Percentiles rank a stretch among this genome's conserved stretches.
phyloP scores from a whole-genome alignment of 495 filamentous ascomycete species.

The Halenospora varia region DNA sequence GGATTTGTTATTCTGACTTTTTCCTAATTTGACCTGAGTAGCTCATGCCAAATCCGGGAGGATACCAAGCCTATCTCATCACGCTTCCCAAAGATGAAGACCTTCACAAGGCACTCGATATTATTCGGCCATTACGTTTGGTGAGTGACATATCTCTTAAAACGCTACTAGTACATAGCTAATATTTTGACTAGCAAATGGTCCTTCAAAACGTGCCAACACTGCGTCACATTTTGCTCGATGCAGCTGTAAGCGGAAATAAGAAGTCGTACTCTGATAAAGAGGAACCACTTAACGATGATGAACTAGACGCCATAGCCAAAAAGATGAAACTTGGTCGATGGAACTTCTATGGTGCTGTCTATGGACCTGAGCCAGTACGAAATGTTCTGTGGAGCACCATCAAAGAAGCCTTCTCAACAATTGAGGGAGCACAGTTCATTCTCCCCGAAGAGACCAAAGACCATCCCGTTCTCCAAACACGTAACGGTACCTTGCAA shows the following conservation, averaged over 20 bases:
- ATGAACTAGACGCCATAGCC: constrained; percentile 30
- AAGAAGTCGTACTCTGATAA: constrained; percentile 30
- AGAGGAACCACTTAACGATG: constrained; percentile 34
- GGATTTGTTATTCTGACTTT: background rate
- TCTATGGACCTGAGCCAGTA: constrained; percentile 44
- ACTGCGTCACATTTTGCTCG: constrained; percentile 43
- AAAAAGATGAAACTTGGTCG: constrained; percentile 34
- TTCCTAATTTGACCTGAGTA: constrained; percentile 10
- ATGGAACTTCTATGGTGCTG: constrained; percentile 54
- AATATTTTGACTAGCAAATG: constrained; percentile 25
- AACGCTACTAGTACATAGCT: background rate
- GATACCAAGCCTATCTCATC: constrained; percentile 47
- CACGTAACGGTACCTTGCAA: constrained; percentile 32
- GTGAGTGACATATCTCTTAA: background rate
- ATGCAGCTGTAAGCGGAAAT: constrained; percentile 37
- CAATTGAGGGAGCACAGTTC: constrained; percentile 41
- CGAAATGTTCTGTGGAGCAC: constrained; percentile 38
- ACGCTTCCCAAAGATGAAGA: constrained; percentile 49
- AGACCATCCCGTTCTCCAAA: constrained; percentile 36
- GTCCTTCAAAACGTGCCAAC: constrained; percentile 50
- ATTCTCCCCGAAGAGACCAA: constrained; percentile 37
- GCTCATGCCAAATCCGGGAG: constrained; percentile 47
- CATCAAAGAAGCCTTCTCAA: constrained; percentile 42
- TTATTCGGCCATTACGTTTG: constrained; percentile 43
- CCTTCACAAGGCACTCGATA: constrained; percentile 45